These are phyloP conservation scores for Plantago rigida DNA, from an alignment of 305 asterid genomes.

Conservation along the genomic window DNA sequence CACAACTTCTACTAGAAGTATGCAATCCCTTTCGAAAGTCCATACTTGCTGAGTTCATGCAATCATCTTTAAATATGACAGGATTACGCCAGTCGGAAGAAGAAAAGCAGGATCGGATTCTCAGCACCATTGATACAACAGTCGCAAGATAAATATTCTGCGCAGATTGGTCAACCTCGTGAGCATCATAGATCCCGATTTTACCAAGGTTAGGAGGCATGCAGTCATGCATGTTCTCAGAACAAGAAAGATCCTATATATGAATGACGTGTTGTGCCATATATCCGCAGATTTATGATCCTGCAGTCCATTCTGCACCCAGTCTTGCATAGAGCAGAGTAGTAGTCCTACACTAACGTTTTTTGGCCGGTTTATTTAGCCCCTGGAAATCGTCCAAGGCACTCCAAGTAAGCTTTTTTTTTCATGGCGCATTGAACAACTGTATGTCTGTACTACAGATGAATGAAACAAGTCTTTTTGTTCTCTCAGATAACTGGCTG, in stretches of 20 bases:
- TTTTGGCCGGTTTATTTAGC: constrained; percentile 17
- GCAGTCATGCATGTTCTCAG: background rate
- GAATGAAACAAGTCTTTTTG: too few species aligned
- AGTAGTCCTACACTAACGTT: constrained; percentile 1
- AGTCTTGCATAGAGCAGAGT: constrained; percentile 1
- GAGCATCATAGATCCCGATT: constrained; percentile 54
- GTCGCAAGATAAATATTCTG: constrained; percentile 27
- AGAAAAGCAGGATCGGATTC: constrained; percentile 29
- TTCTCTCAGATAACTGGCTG: too few species aligned
- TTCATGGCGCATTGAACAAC: too few species aligned
- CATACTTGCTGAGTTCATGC: background rate
- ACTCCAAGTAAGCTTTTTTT: background rate
- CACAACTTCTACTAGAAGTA: background rate
- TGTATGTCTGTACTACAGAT: too few species aligned
- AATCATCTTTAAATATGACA: constrained; percentile 19
- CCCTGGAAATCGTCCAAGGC: constrained; percentile 3
- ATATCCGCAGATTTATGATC: constrained; percentile 30
- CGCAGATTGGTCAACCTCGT: constrained; percentile 33
- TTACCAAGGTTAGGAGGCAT: constrained; percentile 38
- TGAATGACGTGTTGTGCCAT: background rate
- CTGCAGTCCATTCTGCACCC: background rate
- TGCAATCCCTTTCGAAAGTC: background rate
- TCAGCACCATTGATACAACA: constrained; percentile 45
- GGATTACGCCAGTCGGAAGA: constrained; percentile 32
- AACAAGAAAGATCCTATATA: background rate